Conservation (phyloP, 352 stramenopile genomes). For the Phytophthora lateralis region DNA sequence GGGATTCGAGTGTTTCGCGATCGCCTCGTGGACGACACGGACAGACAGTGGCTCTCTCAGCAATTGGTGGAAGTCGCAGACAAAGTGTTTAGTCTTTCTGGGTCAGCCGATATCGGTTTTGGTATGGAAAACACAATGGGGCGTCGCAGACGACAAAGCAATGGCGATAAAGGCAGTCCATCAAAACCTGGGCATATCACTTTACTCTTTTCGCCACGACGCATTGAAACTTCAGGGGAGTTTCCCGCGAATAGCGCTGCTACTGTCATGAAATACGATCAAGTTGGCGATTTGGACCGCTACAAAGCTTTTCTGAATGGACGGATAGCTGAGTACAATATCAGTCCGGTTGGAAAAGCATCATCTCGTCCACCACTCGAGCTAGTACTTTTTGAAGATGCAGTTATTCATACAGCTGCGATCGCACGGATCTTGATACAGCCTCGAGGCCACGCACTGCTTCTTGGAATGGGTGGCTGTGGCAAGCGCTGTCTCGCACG, state of each 20-base stretch:
- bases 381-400: constrained; percentile 86
- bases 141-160: constrained; percentile 2
- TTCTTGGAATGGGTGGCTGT: constrained; percentile 88
- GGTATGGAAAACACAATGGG: constrained; percentile 13
- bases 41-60: constrained; percentile 90
- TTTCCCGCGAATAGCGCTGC: background rate
- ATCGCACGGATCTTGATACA: constrained; percentile 87
- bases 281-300: constrained; percentile 61
- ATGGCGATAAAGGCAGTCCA: background rate
- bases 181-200: constrained; percentile 6
- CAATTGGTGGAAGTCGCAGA: constrained; percentile 76
- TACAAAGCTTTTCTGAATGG: constrained; percentile 71
- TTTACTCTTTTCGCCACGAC: constrained; percentile 35
- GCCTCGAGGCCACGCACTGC: constrained; percentile 82
- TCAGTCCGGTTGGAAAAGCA: background rate
- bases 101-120: constrained; percentile 50
- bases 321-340: constrained; percentile 55
- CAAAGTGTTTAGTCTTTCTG: constrained; percentile 66
- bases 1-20: constrained; percentile 93
- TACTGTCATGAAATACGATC: constrained; percentile 49
- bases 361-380: constrained; percentile 33
- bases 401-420: constrained; percentile 84
- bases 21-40: constrained; percentile 78
- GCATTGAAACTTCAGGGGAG: background rate
- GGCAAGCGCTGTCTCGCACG: constrained; percentile 84